Percentiles rank a stretch among this genome's conserved stretches.
phyloP scores from a whole-genome alignment of 73 alveolate species.

The Blepharisma stoltei region DNA sequence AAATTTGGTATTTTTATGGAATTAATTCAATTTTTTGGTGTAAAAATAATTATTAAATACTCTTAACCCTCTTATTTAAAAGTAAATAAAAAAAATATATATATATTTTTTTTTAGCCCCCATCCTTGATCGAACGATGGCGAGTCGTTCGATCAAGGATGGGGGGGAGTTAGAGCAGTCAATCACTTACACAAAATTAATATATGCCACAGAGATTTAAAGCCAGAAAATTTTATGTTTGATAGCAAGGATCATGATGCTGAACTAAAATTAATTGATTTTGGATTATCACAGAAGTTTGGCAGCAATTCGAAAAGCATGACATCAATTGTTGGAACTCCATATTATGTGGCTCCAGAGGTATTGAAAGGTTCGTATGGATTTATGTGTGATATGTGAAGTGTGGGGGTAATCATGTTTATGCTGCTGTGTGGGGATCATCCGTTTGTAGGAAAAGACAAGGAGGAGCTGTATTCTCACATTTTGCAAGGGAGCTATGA shows the following conservation, averaged over 20 bases:
- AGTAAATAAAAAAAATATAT: too few relatives aligned
- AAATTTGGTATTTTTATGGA: too few relatives aligned
- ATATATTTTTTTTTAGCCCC: too few relatives aligned
- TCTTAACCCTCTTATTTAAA: too few relatives aligned
- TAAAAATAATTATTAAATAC: too few relatives aligned
- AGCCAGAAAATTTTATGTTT: conserved; percentile 26
- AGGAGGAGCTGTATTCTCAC: conserved; percentile 31
- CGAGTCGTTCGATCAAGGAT: too few relatives aligned
- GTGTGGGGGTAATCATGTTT: conserved; percentile 44
- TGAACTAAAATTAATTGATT: conserved; percentile 21
- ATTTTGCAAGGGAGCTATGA: neutral
- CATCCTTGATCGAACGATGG: too few relatives aligned
- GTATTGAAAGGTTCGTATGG: conserved; percentile 45
- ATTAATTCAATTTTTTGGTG: too few relatives aligned
- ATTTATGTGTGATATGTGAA: conserved; percentile 51
- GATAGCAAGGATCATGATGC: neutral
- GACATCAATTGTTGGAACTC: conserved; percentile 42
- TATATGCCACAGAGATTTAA: conserved; percentile 43
- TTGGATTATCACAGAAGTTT: conserved; percentile 11
- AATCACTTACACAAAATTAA: conserved; percentile 46
- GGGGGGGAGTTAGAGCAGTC: too few relatives aligned
- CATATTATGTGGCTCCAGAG: conserved; percentile 54
- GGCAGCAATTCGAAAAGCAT: neutral
- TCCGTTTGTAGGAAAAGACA: conserved; percentile 45
- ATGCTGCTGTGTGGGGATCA: conserved; percentile 40